These are phyloP conservation scores for Magnusiomyces tetraspermus DNA, from an alignment of 1,139 yeast species.

Conservation along the genomic window DNA sequence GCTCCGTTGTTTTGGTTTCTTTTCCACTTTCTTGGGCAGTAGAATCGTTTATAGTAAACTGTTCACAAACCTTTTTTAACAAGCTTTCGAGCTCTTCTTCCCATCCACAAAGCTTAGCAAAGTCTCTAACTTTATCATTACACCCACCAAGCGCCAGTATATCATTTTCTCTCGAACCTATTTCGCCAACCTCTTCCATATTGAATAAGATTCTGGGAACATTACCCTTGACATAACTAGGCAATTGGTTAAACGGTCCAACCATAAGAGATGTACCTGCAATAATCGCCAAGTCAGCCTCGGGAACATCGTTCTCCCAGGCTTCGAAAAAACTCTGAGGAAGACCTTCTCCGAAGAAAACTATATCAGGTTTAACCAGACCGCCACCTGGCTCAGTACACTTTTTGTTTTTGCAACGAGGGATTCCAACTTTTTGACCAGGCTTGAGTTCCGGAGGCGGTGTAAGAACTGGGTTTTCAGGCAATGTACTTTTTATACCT, in stretches of 20 bases:
- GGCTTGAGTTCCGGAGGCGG: slow-evolving; percentile 21
- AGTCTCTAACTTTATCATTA: slow-evolving; percentile 48
- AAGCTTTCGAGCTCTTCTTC: slow-evolving; percentile 39
- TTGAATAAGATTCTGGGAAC: slow-evolving; percentile 62
- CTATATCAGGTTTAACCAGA: slow-evolving; percentile 83
- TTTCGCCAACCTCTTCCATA: slow-evolving; percentile 65
- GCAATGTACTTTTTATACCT: background rate
- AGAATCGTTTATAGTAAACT: background rate
- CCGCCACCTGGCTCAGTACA: slow-evolving; percentile 39
- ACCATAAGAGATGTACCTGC: slow-evolving; percentile 92
- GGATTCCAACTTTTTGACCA: slow-evolving; percentile 35
- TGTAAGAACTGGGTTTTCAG: background rate
- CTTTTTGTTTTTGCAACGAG: slow-evolving; percentile 41
- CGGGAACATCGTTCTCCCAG: slow-evolving; percentile 37
- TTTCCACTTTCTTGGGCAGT: background rate
- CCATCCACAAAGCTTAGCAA: slow-evolving; percentile 61
- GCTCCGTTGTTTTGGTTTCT: background rate
- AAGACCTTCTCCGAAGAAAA: slow-evolving; percentile 81
- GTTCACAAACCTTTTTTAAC: background rate
- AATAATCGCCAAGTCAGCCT: slow-evolving; percentile 67
- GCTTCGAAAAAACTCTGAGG: slow-evolving; percentile 58
- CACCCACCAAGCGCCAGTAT: slow-evolving; percentile 51
- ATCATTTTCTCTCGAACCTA: slow-evolving; percentile 48
- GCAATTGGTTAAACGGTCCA: slow-evolving; percentile 79
- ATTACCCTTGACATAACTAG: slow-evolving; percentile 46